These are phyloP conservation scores for Epichloe brachyelytri DNA, from an alignment of 2,329 filamentous ascomycete species.

Conservation along the genomic window DNA sequence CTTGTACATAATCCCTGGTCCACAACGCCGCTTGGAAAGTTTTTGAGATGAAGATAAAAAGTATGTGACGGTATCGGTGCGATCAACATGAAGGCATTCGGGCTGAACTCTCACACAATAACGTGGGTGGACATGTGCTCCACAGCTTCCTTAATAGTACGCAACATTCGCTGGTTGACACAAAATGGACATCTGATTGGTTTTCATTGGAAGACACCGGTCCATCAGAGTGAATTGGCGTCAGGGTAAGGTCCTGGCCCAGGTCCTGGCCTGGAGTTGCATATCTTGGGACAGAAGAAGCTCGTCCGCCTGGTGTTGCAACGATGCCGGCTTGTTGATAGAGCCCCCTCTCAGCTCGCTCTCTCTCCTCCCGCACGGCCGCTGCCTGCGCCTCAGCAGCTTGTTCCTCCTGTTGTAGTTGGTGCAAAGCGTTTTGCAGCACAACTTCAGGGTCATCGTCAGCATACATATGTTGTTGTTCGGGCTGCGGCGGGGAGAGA, in stretches of 20 bases:
- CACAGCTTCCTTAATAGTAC: constrained; percentile 47
- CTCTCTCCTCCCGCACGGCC: constrained; percentile 38
- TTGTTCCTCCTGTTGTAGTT: constrained; percentile 46
- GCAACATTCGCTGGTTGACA: constrained; percentile 47
- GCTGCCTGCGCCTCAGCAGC: constrained; percentile 45
- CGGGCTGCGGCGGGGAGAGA: background rate
- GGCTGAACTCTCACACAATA: constrained; percentile 28
- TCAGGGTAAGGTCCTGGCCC: constrained; percentile 34
- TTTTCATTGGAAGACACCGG: constrained; percentile 32
- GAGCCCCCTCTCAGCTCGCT: constrained; percentile 30
- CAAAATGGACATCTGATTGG: constrained; percentile 48
- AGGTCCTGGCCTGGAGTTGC: constrained; percentile 23
- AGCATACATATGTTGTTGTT: constrained; percentile 22
- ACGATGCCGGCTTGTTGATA: constrained; percentile 18
- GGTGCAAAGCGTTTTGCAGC: constrained; percentile 44
- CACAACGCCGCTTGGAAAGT: background rate
- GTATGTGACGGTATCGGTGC: background rate
- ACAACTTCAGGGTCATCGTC: constrained; percentile 45
- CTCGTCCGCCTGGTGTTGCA: constrained; percentile 18
- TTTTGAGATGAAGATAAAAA: background rate
- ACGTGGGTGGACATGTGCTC: constrained; percentile 51
- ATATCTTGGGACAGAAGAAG: constrained; percentile 20
- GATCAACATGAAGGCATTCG: background rate
- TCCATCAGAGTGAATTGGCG: constrained; percentile 38
- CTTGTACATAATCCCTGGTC: background rate